Evolutionary conservation across 768 basidiomycete genomes (phyloP), one percentile per base, ranked within the genome.

Genomic region (Hydnum rufescens): DNA sequence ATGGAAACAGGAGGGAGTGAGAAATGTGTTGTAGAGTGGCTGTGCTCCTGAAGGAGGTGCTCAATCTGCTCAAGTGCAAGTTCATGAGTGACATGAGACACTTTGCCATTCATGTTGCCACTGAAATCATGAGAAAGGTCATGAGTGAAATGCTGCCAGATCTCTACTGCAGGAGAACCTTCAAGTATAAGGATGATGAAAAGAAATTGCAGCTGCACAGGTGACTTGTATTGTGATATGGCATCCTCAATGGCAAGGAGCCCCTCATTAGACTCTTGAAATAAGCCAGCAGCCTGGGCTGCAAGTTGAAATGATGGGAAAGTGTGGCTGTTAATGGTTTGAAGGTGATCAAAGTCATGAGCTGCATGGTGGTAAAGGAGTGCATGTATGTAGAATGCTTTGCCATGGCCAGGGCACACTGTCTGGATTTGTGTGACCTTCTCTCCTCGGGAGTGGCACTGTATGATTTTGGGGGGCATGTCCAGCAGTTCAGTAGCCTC

Each of bases 121-220:
- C 8, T 6, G 16, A 58, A 60, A 53, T 65, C 64, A 3, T 49
- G 57, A 0, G 57, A 47, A 25, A 65, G 54, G 6, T 57, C 54
- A 25, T 59, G 58, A 4, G 50, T 52, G 50, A 64, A 63, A 2
- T 50, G 54, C 3, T 62, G 55, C 66, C 67, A 67, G 1, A 64
- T 54, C 18, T 55, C 31, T 4, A 63, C 36, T 2, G 54, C 49
- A 3, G 50, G 32, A 29, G 39, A 49, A 34, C 65, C 62, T 32
- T 71, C 65, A 32, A 65, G 57, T 1, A 70, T 53, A 2, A 71
- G 54, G 49, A 68, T 63, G 19, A 64, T 61, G 57, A 71, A 69
- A 1, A 71, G 63, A 28, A 64, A 49, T 0, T 66, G 65, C 0
- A 72, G 59, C 54, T 71, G 67, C 1, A 53, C 49, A 0, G 69